Evolutionary conservation across 352 stramenopile species (phyloP).

Genomic region (Globisporangium canariense): DNA sequence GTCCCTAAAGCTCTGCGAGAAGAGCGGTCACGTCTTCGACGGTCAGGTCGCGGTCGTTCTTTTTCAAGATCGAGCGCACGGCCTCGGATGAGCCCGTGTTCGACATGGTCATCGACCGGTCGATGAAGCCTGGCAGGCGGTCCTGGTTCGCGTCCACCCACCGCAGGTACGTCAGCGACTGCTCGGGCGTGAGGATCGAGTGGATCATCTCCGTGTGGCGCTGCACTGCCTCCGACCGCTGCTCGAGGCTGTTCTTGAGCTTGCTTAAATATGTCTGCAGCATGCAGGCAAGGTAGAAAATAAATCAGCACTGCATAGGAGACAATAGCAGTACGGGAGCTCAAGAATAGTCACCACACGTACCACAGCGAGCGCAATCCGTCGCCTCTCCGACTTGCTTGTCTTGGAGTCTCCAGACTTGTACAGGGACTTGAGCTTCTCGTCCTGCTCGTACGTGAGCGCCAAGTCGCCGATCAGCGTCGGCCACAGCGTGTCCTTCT

Average conservation of each 20-base stretch:
- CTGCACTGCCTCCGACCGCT: slow-evolving; percentile 77
- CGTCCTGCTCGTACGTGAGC: slow-evolving; percentile 87
- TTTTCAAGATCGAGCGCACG: slow-evolving; percentile 75
- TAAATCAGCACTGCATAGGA: background rate
- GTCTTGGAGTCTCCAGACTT: slow-evolving; percentile 82
- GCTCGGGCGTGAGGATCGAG: slow-evolving; percentile 82
- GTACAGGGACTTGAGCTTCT: slow-evolving; percentile 87
- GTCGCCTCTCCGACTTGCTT: slow-evolving; percentile 78
- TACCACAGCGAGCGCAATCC: slow-evolving; percentile 82
- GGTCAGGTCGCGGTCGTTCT: slow-evolving; percentile 82
- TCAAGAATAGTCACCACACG: slow-evolving; percentile 11
- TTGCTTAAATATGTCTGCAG: slow-evolving; percentile 87
- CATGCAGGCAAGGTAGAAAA: background rate
- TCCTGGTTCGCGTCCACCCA: slow-evolving; percentile 84
- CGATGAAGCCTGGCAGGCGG: slow-evolving; percentile 56
- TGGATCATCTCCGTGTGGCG: slow-evolving; percentile 77
- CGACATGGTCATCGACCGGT: slow-evolving; percentile 53
- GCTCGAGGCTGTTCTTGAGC: slow-evolving; percentile 79
- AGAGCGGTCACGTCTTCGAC: slow-evolving; percentile 84
- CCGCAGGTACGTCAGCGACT: slow-evolving; percentile 78
- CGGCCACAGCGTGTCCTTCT: slow-evolving; percentile 84
- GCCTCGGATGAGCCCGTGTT: slow-evolving; percentile 54
- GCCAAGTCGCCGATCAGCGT: slow-evolving; percentile 73
- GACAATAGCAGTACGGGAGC: background rate
- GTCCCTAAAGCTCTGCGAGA: slow-evolving; percentile 51